Base-by-base conservation (phyloP, 768 basidiomycete genomes). In the Cyclocybe aegerita region DNA sequence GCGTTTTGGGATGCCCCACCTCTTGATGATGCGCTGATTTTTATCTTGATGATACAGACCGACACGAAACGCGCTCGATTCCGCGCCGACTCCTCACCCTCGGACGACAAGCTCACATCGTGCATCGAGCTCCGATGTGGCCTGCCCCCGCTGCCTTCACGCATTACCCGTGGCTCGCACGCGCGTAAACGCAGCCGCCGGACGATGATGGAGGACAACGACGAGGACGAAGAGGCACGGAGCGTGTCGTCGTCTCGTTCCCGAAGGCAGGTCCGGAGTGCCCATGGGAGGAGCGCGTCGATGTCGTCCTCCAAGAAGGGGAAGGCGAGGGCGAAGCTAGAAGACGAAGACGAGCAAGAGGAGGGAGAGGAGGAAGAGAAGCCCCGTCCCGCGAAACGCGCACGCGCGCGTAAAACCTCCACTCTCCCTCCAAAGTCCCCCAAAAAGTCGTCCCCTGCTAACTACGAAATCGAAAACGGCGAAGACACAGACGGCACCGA, bases 61-160 rank as follows among this genome's bases (percentile, higher is more conserved):
- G 90, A 91, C 58, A 47, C 67, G 35, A 90, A 80, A 67, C 86
- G 90, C 39, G 90, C 90, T 0, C 76, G 88, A 4, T 92, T 90
- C 71, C 81, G 88, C 43, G 81, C 83, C 4, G 90, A 92, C 65
- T 86, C 90, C 11, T 83, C 85, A 1, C 66, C 72, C 1, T 68
- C 77, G 14, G 72, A 87, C 52, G 90, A 92, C 62, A 90, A 83
- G 63, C 76, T 91, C 48, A 66, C 67, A 1, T 78, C 86, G 0
- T 92, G 90, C 60, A 65, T 74, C 16, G 64, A 66, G 3, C 59
- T 80, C 9, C 75, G 81, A 29, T 91, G 88, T 55, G 79, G 72
- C 49, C 75, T 77, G 30, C 73, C 71, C 7, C 64, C 60, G 1
- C 60, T 63, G 7, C 60, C 66, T 7, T 53, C 51, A 3, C 59